These are phyloP conservation scores for Phytophthora citrophthora DNA, from an alignment of 352 stramenopile species.

Conservation along the genomic window DNA sequence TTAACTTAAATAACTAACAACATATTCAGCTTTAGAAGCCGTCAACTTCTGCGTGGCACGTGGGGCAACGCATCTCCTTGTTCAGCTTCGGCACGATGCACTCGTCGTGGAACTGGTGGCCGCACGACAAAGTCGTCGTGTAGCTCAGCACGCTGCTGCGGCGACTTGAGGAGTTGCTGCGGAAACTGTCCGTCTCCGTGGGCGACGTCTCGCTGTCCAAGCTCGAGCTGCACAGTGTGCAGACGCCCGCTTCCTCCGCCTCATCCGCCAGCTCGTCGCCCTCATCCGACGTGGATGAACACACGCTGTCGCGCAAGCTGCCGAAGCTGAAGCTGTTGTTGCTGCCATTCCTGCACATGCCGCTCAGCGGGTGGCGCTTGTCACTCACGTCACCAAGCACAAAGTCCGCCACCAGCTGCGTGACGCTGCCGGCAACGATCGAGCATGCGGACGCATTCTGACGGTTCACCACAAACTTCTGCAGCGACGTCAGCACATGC, in stretches of 20 bases:
- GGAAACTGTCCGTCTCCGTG: not conserved
- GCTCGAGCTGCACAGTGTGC: conserved; percentile 23
- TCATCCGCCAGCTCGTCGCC: not conserved
- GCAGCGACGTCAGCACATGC: not conserved
- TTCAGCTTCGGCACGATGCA: conserved; percentile 64
- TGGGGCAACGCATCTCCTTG: conserved; percentile 48
- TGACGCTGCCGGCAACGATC: not conserved
- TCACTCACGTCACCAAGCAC: not conserved
- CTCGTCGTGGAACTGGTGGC: conserved; percentile 1
- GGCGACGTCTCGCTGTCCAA: conserved; percentile 12
- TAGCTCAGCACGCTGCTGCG: not conserved
- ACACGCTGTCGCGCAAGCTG: not conserved
- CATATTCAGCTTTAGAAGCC: not conserved
- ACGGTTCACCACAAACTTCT: not conserved
- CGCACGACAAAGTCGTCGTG: not conserved
- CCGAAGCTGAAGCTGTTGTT: not conserved
- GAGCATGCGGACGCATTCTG: not conserved
- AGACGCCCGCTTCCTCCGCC: conserved; percentile 19
- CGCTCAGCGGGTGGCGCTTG: not conserved
- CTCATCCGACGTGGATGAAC: not conserved
- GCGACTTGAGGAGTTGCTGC: not conserved
- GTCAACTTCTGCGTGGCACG: conserved; percentile 28
- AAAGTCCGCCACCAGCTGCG: not conserved
- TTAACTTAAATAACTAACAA: not conserved
- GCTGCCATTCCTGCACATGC: not conserved